Evolutionary conservation across 2,329 filamentous ascomycete species (phyloP), one percentile per base, ranked within the genome.

Genomic region (Monilinia aucupariae): DNA sequence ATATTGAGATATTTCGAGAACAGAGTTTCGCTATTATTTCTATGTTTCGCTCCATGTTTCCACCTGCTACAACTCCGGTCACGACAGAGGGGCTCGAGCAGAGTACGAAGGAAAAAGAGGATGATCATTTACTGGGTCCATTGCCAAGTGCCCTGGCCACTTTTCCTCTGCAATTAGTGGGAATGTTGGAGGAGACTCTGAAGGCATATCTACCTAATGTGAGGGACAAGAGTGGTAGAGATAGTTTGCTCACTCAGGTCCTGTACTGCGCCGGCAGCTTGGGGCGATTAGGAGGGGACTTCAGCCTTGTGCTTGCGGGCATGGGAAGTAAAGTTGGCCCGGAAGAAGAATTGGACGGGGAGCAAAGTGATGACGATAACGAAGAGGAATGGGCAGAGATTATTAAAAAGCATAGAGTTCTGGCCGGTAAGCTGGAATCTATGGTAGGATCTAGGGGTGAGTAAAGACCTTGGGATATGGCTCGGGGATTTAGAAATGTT

Each of bases 1-100:
- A 96, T 75, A 90, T 99, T 70, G 94, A 99, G 74, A 92, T 99
- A 34, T 97, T 97, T 74, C 89, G 94, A 59, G 94, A 99, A 76
- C 94, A 99, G 76, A 96, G 91, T 73, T 99, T 99, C 75, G 90
- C 88, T 50, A 96, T 97, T 65, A 86, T 97, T 34, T 96, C 91
- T 64, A 91, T 97, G 82, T 97, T 96, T 76, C 90, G 88, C 71
- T 94, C 89, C 71, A 91, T 97, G 61, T 96, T 96, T 71, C 86
- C 89, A 0, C 80, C 83, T 17, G 34, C 69, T 20, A 59, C 65
- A 13, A 51, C 66, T 1, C 54, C 64, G 2, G 52, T 27, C 56
- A 65, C 17, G 64, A 68, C 55, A 54, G 66, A 69, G 37, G 64
- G 64, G n/a, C 59, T 62, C 37, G 70, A 59, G 39, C 43, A 13